Percentiles rank a stretch among this genome's conserved stretches.
Evolutionary conservation across 768 basidiomycete species (phyloP).

Genomic region (Trametes punicea): DNA sequence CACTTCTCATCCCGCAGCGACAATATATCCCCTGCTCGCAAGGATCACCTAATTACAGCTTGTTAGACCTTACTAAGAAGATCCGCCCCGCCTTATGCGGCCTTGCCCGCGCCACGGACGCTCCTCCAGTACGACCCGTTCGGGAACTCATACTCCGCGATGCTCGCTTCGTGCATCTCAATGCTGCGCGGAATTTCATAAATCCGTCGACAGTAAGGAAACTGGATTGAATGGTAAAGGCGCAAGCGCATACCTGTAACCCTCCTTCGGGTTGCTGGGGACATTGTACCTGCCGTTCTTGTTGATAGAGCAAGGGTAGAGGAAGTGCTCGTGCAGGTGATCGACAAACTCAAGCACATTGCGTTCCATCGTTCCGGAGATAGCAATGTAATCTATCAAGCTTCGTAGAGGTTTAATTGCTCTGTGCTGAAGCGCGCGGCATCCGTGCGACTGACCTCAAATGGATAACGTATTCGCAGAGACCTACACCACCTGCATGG

Average conservation of each 20-base stretch:
- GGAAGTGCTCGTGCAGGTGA: slow-evolving; percentile 93
- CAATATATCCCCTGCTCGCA: too few species aligned
- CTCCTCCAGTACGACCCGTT: slow-evolving; percentile 77
- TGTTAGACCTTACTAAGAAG: too few species aligned
- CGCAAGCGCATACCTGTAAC: slow-evolving; percentile 59
- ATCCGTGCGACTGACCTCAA: slow-evolving; percentile 45
- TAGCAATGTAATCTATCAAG: slow-evolving; percentile 88
- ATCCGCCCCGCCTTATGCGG: background rate
- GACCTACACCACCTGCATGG: slow-evolving; percentile 91
- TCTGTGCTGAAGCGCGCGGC: background rate
- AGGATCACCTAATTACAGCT: too few species aligned
- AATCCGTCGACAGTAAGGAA: background rate
- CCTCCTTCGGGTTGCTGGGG: slow-evolving; percentile 68
- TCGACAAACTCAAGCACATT: slow-evolving; percentile 91
- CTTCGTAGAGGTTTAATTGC: slow-evolving; percentile 33
- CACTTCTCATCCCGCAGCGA: too few species aligned
- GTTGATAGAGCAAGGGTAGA: slow-evolving; percentile 87
- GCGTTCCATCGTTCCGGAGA: slow-evolving; percentile 90
- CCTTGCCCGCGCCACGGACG: slow-evolving; percentile 2
- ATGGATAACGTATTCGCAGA: slow-evolving; percentile 91
- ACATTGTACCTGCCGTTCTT: slow-evolving; percentile 82
- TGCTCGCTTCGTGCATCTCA: slow-evolving; percentile 81
- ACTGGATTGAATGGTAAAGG: background rate
- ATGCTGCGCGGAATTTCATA: slow-evolving; percentile 48
- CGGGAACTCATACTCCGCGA: slow-evolving; percentile 84